These are phyloP conservation scores for Lumnitzera littorea DNA, from an alignment of 345 rosid species.

Conservation along the genomic window DNA sequence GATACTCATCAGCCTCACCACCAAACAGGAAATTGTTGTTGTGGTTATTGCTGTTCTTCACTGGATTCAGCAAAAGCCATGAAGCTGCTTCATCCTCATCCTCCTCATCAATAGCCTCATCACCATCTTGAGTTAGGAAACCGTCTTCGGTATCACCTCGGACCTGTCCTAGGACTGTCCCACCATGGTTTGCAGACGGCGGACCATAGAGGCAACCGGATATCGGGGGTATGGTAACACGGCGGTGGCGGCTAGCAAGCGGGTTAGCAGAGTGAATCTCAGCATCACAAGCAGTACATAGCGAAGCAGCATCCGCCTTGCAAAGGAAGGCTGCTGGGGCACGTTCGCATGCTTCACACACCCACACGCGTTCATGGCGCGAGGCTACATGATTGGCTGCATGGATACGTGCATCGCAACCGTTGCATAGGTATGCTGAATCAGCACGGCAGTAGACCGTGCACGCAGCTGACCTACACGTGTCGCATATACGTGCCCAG, in stretches of 20 bases:
- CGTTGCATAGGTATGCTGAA: conserved; percentile 58
- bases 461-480: conserved; percentile 66
- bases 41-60: conserved; percentile 25
- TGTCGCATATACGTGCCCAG: conserved; percentile 71
- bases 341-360: conserved; percentile 74
- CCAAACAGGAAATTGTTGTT: conserved; percentile 50
- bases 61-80: conserved; percentile 64
- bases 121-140: conserved; percentile 21
- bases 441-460: conserved; percentile 81
- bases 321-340: conserved; percentile 87
- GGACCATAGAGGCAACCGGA: conserved; percentile 26
- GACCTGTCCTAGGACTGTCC: conserved; percentile 13
- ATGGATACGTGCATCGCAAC: conserved; percentile 66
- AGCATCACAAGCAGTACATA: conserved; percentile 69
- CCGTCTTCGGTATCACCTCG: conserved; percentile 23
- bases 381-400: conserved; percentile 80
- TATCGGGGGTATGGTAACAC: conserved; percentile 62
- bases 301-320: conserved; percentile 89
- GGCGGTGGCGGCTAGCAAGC: conserved; percentile 81
- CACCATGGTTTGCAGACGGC: conserved; percentile 14
- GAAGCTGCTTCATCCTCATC: conserved; percentile 78
- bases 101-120: conserved; percentile 29
- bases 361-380: conserved; percentile 79
- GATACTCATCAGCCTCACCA: conserved; percentile 60
- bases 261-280: conserved; percentile 94